These are phyloP conservation scores for Fraxinus dipetala DNA, from an alignment of 305 asterid species.

Conservation along the genomic window DNA sequence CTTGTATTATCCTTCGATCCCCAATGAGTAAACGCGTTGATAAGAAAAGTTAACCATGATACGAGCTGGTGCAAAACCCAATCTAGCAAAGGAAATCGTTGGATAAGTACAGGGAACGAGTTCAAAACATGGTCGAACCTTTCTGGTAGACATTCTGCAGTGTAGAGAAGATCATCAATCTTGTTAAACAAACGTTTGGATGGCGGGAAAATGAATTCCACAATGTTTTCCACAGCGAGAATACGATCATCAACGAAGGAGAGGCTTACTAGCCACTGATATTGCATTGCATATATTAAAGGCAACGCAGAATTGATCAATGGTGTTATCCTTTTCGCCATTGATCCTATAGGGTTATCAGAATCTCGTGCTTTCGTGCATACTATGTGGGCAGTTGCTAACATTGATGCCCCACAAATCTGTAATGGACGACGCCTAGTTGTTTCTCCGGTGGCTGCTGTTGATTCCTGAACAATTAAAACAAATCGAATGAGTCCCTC, in stretches of 20 bases:
- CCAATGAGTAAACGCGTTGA: slow-evolving; percentile 20
- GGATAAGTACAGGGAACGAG: slow-evolving; percentile 24
- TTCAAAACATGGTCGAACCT: slow-evolving; percentile 29
- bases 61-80: slow-evolving; percentile 32
- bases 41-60: slow-evolving; percentile 28
- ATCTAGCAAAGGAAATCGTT: slow-evolving; percentile 37
- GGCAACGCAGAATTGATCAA: slow-evolving; percentile 27
- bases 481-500: background rate
- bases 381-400: slow-evolving; percentile 36
- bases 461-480: slow-evolving; percentile 21
- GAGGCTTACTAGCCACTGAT: slow-evolving; percentile 36
- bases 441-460: slow-evolving; percentile 11
- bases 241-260: slow-evolving; percentile 47
- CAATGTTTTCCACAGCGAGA: slow-evolving; percentile 25
- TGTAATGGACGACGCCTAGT: slow-evolving; percentile 49
- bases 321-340: slow-evolving; percentile 18
- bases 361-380: slow-evolving; percentile 32
- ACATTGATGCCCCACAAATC: slow-evolving; percentile 43
- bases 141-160: slow-evolving; percentile 37
- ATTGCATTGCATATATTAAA: slow-evolving; percentile 21
- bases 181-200: slow-evolving; percentile 36
- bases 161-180: slow-evolving; percentile 35
- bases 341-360: slow-evolving; percentile 43
- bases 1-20: slow-evolving; percentile 21
- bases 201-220: slow-evolving; percentile 44